These are phyloP conservation scores for Globisporangium alternatum DNA, from an alignment of 352 stramenopile species.

Conservation along the genomic window DNA sequence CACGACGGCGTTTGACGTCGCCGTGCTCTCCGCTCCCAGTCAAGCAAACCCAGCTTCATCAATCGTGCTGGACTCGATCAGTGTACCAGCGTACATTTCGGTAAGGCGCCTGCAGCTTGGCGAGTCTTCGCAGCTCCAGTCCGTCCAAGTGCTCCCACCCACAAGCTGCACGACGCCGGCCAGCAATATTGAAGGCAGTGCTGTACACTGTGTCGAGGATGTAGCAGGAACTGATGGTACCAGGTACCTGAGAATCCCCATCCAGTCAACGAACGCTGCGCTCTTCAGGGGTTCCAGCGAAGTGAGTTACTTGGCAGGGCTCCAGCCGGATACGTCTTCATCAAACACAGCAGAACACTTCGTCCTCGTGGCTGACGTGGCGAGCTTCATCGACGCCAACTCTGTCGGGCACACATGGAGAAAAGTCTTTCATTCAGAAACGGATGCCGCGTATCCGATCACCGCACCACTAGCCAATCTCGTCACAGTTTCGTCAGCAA, in stretches of 20 bases:
- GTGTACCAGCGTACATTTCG: background rate
- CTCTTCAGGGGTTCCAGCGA: background rate
- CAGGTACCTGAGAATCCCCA: background rate
- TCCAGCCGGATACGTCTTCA: background rate
- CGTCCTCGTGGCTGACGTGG: background rate
- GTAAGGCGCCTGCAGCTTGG: background rate
- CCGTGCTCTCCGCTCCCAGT: slow-evolving; percentile 1
- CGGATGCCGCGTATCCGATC: background rate
- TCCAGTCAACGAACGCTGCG: slow-evolving; percentile 1
- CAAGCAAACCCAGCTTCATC: background rate
- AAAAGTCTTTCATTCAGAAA: background rate
- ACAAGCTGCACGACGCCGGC: background rate
- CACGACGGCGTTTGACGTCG: background rate
- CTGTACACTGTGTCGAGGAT: background rate
- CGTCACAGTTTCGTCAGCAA: background rate
- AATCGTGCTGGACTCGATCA: background rate
- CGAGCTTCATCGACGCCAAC: slow-evolving; percentile 5
- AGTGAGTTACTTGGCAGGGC: background rate
- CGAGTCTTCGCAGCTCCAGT: background rate
- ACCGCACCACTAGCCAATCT: background rate
- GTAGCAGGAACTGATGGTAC: background rate
- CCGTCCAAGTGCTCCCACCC: background rate
- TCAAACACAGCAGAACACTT: background rate
- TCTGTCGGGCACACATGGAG: slow-evolving; percentile 3
- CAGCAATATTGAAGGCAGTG: background rate